Evolutionary conservation across 164 flowering plant genomes (phyloP).

Genomic region (Dillenia turbinata): DNA sequence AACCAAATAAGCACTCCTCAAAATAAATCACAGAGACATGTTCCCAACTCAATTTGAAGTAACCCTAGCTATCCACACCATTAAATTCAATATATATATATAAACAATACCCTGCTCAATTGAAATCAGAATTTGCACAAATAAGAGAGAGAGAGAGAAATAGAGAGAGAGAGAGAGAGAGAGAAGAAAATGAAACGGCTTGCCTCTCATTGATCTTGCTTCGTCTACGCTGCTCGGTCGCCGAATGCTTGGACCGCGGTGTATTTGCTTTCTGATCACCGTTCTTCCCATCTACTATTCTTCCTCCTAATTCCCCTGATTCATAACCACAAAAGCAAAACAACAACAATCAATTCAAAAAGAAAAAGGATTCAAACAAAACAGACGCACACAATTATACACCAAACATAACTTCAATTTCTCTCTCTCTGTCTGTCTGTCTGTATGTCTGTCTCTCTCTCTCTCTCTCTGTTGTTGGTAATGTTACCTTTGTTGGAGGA

Average conservation of each 20-base stretch:
- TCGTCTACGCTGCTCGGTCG: slow-evolving; percentile 92
- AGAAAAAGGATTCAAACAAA: neutral
- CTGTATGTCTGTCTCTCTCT: no score
- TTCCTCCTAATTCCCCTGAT: slow-evolving; percentile 72
- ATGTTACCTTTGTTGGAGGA: slow-evolving; percentile 20
- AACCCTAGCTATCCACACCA: neutral
- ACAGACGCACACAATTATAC: no score
- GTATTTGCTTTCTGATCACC: slow-evolving; percentile 61
- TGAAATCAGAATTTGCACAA: neutral
- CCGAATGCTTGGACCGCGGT: slow-evolving; percentile 88
- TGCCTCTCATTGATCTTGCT: slow-evolving; percentile 96
- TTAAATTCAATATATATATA: neutral
- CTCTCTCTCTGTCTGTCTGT: no score
- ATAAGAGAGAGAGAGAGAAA: neutral
- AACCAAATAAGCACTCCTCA: neutral
- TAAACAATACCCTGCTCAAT: neutral
- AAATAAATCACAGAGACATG: neutral
- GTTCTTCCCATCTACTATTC: slow-evolving; percentile 27
- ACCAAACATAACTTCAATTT: no score
- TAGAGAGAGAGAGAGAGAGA: neutral
- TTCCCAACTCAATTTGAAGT: neutral
- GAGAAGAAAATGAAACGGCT: slow-evolving; percentile 8
- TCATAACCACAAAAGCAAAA: slow-evolving; percentile 17
- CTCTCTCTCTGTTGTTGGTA: no score
- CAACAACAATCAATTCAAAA: no score